These are phyloP conservation scores for Camellia granthamiana DNA, from an alignment of 148 eudicot species.

Conservation along the genomic window DNA sequence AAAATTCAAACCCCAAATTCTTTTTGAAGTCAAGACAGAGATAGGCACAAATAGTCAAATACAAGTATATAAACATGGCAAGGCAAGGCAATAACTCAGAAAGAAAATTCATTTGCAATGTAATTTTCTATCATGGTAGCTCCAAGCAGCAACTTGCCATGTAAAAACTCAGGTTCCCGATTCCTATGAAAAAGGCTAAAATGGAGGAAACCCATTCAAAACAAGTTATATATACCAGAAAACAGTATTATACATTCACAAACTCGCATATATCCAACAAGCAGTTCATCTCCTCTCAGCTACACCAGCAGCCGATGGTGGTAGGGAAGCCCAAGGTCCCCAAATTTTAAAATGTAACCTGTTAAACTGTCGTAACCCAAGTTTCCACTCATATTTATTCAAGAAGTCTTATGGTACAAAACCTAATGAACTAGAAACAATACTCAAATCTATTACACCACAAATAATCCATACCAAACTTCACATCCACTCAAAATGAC, in stretches of 20 bases:
- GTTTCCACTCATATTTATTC: slow-evolving; percentile 5
- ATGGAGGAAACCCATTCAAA: background rate
- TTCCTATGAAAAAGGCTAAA: too few species aligned
- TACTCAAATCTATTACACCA: background rate
- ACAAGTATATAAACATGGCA: too few species aligned
- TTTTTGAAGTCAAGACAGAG: too few species aligned
- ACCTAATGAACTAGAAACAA: background rate
- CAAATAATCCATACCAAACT: background rate
- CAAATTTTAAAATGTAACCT: background rate
- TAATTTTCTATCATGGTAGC: too few species aligned
- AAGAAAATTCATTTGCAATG: too few species aligned
- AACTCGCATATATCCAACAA: background rate
- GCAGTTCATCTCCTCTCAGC: slow-evolving; percentile 5
- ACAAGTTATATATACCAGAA: background rate
- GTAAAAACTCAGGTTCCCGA: background rate
- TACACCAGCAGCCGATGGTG: background rate
- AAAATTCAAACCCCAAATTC: too few species aligned
- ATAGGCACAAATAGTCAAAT: too few species aligned
- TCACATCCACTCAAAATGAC: slow-evolving; percentile 11
- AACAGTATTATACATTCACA: slow-evolving; percentile 1
- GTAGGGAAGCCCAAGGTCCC: background rate
- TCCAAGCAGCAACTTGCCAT: too few species aligned
- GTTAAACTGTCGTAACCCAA: background rate
- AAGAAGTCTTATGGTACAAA: slow-evolving; percentile 1
- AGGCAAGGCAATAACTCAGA: too few species aligned